Evolutionary conservation across 495 filamentous ascomycete species (phyloP), one percentile per base, ranked within the genome.

Genomic region (Acidomyces sp.): DNA sequence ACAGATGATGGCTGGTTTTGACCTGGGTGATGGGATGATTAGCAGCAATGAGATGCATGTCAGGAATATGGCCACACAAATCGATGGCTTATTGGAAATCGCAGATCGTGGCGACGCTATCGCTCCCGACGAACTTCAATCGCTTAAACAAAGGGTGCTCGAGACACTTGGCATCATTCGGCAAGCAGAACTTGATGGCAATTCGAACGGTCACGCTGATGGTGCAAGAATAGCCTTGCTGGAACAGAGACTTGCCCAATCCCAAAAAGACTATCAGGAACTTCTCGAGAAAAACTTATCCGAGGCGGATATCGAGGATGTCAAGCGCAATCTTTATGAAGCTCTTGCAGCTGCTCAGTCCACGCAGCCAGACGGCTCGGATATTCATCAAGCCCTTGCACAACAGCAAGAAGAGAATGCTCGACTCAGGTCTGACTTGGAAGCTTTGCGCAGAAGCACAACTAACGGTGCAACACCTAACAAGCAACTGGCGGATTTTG

Each of bases 1-100:
- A 20, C 84, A 94, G 72, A 97, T 97, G 90, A 94, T 97, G 88
- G 88, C 90, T 34, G 83, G 88, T 4, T 95, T 97, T 47, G 87
- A 96, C 55, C 72, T 95, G 23, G 85, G 82, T 26, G 80, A 76
- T 16, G 86, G 95, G 39, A 74, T 85, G 12, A 86, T 95, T 61
- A 90, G 82, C 29, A 80, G 85, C 25, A 94, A 93, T 53, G 90
- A 95, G 57, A 71, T 77, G 43, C 78, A 75, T 34, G 78, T 97
- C 28, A 74, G 82, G 53, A 71, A 77, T 39, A 75, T 84, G 41
- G 86, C 96, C 48, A 72, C 81, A 37, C 77, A 79, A 45, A 64
- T 95, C 22, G 85, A 94, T 45, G 62, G 74, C 3, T 65, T 97
- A 16, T 78, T 81, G 51, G 77, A 85, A 39, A 70, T 80, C 55